Evolutionary conservation across 495 filamentous ascomycete species (phyloP), one percentile per base, ranked within the genome.

Genomic region (Melanomma pulvis-pyrius): DNA sequence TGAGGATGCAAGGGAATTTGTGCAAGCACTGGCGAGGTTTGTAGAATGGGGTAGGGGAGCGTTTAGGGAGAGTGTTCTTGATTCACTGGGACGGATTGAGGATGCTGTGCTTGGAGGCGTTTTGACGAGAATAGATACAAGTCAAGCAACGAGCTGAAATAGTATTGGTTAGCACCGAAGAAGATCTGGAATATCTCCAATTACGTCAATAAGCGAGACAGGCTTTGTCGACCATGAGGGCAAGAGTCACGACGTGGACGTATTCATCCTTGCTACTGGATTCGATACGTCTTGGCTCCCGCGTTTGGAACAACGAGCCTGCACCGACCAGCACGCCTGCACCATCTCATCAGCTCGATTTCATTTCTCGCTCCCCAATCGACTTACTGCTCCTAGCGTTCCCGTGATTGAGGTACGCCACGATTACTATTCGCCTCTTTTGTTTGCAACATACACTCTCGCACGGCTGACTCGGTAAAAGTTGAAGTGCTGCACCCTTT

Each of bases 261-360:
- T 76, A 22, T 73, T 78, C 56, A 75, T 79, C 54, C 75, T 74
- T 58, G 77, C 77, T 2, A 77, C 77, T 15, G 77, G 77, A 29
- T 79, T 79, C 63, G 72, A 79, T 65, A 77, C 75, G 13, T 73
- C 74, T 61, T 78, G 72, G 74, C 70, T 72, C 8, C 74, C 76
- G 19, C 74, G 72, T 1, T 76, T 78, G 17, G 29, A 48, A 22
- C 1, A 36, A 52, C 69, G 21, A 69, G 79, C 81, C 74, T 83
- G 80, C 48, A 85, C 74, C 36, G 81, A 85, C 83, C 83, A 86
- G 70, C 82, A 83, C 1, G 82, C 56, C 63, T 64, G 30, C 28
- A 71, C 30, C n/a, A n/a, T n/a, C n/a, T 50, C 51, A 69, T 74
- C 34, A 36, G 26, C 69, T 25, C 26, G 60, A 29, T 47, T 76